Base-by-base conservation (phyloP, 129 eudicot genomes). In the Arctium minus region DNA sequence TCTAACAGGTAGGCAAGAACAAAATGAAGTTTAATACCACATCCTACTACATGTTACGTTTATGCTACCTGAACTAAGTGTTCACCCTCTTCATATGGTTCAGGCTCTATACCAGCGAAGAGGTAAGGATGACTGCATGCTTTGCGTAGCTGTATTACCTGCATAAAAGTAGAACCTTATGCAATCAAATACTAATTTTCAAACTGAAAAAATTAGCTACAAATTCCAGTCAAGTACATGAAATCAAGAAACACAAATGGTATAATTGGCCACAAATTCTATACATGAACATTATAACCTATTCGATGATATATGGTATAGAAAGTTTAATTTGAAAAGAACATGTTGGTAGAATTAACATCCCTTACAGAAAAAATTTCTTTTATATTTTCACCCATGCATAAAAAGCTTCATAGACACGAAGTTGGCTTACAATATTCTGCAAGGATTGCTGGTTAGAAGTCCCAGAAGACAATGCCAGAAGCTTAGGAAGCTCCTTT, bases 121-220 rank as follows among this genome's bases (percentile, higher is more conserved):
- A 95, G 99, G 83, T 95, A 95, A n/a, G 99, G 99, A 88, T 95
- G 99, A 81, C 97, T 95, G 88, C 99, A 95, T 74, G 99, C 97
- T 88, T 95, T 95, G 32, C 99, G 90, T 33, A 95, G 89, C 86
- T 95, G 99, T 76, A 95, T 91, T 79, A 95, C 97, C 99, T 95
- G 91, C 77, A 85, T 39, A 38, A 48, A 73, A 74, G 36, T 27
- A 42, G 69, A n/a, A 75, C 15, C 46, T 35, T 64, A 53, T 8
- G 80, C 12, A 27, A 65, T 77, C 38, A 76, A 72, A 9, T 35
- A 77, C 46, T 42, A 29, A 3, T 71, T 77, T 60, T 29, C 67
- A 83, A 76, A 67, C 72, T 62, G 18, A 37, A n/a, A 71, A 30
- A 74, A 35, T 36, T 36, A 78, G 10, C 68, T 70, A 11, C 72